Evolutionary conservation across 495 filamentous ascomycete species (phyloP).

Genomic region (Aspergillus haitiensis): DNA sequence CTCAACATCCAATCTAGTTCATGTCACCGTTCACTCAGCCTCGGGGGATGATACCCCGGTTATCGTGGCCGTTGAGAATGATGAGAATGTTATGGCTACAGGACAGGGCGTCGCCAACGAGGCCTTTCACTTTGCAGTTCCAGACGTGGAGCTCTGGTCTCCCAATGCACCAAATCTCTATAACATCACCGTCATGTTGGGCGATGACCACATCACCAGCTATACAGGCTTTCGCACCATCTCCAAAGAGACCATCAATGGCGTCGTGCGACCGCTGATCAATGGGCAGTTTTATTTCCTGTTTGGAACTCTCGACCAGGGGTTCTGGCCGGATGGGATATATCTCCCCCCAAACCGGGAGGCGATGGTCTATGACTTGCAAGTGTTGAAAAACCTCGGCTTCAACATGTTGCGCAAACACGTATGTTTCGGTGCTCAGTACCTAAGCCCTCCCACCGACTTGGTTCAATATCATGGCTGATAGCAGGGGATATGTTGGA

Average conservation of each 20-base stretch:
- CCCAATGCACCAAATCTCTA: conserved; percentile 62
- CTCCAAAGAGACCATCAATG: conserved; percentile 51
- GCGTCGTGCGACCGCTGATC: conserved; percentile 59
- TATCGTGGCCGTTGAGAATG: conserved; percentile 45
- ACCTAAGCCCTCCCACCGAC: neutral
- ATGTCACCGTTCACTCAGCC: conserved; percentile 48
- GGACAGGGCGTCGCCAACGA: conserved; percentile 43
- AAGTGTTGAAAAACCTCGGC: conserved; percentile 59
- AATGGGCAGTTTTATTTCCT: conserved; percentile 66
- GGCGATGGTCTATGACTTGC: conserved; percentile 65
- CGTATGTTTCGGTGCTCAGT: conserved; percentile 34
- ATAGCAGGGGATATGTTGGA: neutral
- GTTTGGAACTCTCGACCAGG: conserved; percentile 68
- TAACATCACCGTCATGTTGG: conserved; percentile 57
- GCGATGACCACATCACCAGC: conserved; percentile 54
- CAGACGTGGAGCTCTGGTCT: conserved; percentile 57
- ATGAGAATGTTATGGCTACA: conserved; percentile 39
- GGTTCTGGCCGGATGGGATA: conserved; percentile 69
- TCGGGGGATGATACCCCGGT: conserved; percentile 34
- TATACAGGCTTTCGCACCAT: conserved; percentile 71
- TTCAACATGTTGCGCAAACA: conserved; percentile 72
- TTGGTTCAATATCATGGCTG: neutral
- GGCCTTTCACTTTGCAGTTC: conserved; percentile 53
- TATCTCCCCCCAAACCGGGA: conserved; percentile 59
- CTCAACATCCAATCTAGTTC: conserved; percentile 36